Base-by-base conservation (phyloP, 805 yeast genomes). In the Ogataea saltuana region DNA sequence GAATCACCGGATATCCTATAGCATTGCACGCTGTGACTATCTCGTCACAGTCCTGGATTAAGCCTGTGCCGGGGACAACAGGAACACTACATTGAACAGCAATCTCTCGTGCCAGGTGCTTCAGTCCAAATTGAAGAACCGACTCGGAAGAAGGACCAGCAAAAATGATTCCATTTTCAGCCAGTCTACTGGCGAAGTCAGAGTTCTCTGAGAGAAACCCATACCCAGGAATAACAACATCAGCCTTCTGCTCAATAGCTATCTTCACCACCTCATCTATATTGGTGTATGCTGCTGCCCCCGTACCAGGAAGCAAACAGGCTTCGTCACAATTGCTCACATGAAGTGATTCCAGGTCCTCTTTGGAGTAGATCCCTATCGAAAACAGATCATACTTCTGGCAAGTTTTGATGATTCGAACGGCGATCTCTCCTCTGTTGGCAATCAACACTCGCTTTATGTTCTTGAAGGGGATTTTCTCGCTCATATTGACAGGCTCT, bases 151-250 rank as follows among this genome's bases (percentile, higher is more conserved):
- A 74, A 11, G 99, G 99, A 11, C 99, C 99, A 32, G 91, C 95
- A 67, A 91, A 91, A 2, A 82, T 83, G 54, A 91, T 83, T 29
- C 91, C 93, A 63, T 85, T 95, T 44, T 69, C 70, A 21, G 72
- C 85, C 68, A 96, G 83, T 58, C 88, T 77, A 59, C 88, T 97
- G 37, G 97, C 87, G 61, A 91, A 91, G 40, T 88, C 96, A 13
- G 98, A 96, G 63, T 91, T 91, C 67, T 91, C 99, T n/a, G 97
- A 87, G 25, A 91, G 70, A 74, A 91, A 91, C 4, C 99, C 99
- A 61, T 93, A 91, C 45, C 99, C 99, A 3, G 99, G 99, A 52
- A 93, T 85, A 50, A 91, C 89, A 12, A 97, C 98, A 62, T 93
- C 88, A 20, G 97, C 86, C 5, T 82, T 81, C 0, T 95, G 75